Evolutionary conservation across 805 yeast species (phyloP), one percentile per base, ranked within the genome.

Genomic region (Wickerhamomyces chaumierensis): DNA sequence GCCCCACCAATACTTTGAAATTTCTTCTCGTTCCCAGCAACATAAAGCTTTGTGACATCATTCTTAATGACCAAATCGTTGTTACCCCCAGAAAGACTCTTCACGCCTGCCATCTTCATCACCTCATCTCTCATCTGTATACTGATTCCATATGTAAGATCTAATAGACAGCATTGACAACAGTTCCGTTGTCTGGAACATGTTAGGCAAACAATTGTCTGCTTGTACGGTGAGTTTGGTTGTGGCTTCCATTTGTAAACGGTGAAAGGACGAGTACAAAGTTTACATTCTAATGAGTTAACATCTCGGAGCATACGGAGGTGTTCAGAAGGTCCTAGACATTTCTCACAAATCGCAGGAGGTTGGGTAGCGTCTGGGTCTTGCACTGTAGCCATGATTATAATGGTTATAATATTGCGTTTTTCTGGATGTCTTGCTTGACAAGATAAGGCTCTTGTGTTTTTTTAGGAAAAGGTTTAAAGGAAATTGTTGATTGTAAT

Each of bases 151-250:
- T 77, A 83, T 21, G 79, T 73, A 33, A 88, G 61, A 60, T 90
- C 97, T 27, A 81, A 57, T 74, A 86, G 71, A 57, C 98, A 90
- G 18, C 77, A 63, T 56, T 92, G 97, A 54, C 98, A 90, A 49
- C 94, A 81, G 59, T 84, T 81, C 42, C 80, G 70, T 34, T 79
- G 75, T 33, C 78, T 64, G 0, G 96, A 77, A 62, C 98, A 90
- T 0, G 88, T 75, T 28, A 62, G 54, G 60, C 98, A 90, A 16
- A 90, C 73, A 2, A 75, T 57, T 3, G 95, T 86, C 47, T 72
- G 75, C 41, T 70, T 68, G 43, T 74, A 61, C 35, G 64, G 65
- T 5, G 63, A 66, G 33, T 56, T 62, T 40, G 58, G 60, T 32
- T 59, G 61, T 15, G 72, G 69, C 41, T 69, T 66, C 95, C 95